Evolutionary conservation across 352 stramenopile genomes (phyloP).

Genomic region (Pseudoperonospora humuli): DNA sequence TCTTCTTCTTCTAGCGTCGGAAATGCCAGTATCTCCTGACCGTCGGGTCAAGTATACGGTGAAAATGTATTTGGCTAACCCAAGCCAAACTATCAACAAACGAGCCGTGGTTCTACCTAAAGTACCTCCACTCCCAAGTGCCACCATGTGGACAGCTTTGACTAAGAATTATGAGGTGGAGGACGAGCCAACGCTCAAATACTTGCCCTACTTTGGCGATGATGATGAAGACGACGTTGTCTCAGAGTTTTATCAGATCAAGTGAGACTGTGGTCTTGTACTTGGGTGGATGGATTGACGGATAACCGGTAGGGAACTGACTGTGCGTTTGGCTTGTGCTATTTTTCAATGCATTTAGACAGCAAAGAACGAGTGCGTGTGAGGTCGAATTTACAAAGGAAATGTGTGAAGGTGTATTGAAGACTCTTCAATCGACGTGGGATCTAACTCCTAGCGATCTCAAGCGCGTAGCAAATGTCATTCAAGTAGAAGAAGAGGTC

Average conservation of each 20-base stretch:
- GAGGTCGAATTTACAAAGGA: slow-evolving; percentile 73
- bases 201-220: slow-evolving; percentile 62
- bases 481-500: slow-evolving; percentile 54
- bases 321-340: not conserved
- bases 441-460: slow-evolving; percentile 52
- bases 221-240: slow-evolving; percentile 83
- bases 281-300: not conserved
- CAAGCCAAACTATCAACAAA: slow-evolving; percentile 23
- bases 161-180: slow-evolving; percentile 80
- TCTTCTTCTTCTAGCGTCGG: slow-evolving; percentile 30
- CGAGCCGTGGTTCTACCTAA: slow-evolving; percentile 40
- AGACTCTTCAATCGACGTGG: slow-evolving; percentile 61
- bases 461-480: slow-evolving; percentile 48
- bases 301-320: not conserved
- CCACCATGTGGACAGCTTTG: slow-evolving; percentile 75
- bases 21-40: slow-evolving; percentile 23
- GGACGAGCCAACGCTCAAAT: slow-evolving; percentile 77
- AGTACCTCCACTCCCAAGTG: slow-evolving; percentile 38
- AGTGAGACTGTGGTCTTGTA: slow-evolving; percentile 29
- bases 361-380: slow-evolving; percentile 53
- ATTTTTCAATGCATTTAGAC: slow-evolving; percentile 17
- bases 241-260: slow-evolving; percentile 79
- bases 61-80: slow-evolving; percentile 24
- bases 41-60: slow-evolving; percentile 9
- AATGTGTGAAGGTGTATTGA: slow-evolving; percentile 57